phyloP scores from a whole-genome alignment of 163 green algal genomes.

The Scenedesmus sp. region DNA sequence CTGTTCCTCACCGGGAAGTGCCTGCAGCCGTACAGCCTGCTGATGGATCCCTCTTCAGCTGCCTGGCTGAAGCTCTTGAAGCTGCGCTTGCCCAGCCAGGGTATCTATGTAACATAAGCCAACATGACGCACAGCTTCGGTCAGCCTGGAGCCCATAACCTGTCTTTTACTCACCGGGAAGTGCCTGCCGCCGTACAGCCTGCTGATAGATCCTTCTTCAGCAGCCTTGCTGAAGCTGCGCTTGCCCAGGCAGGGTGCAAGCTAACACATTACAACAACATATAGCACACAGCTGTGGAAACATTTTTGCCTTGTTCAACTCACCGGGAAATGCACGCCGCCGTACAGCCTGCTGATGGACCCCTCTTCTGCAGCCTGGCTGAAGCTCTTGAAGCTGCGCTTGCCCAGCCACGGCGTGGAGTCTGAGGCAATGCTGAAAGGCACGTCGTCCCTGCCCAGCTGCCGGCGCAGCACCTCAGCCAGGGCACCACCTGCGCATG shows the following conservation, averaged over 20 bases:
- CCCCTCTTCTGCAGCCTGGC: not conserved
- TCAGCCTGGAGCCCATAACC: too few species aligned
- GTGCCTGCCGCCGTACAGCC: not conserved
- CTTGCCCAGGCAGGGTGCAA: not conserved
- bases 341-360: slow-evolving; percentile 17
- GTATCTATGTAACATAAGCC: not conserved
- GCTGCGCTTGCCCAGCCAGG: slow-evolving; percentile 12
- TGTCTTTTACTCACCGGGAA: not conserved
- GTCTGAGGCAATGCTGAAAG: slow-evolving; percentile 24
- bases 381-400: slow-evolving; percentile 1
- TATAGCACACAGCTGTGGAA: not conserved
- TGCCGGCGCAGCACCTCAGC: not conserved
- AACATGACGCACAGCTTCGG: not conserved
- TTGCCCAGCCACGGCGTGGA: slow-evolving; percentile 27
- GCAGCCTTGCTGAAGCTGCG: not conserved
- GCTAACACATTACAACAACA: not conserved
- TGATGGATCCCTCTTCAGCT: not conserved
- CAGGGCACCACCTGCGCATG: not conserved
- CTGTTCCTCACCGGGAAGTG: slow-evolving; percentile 7
- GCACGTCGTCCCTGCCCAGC: not conserved
- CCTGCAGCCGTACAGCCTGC: slow-evolving; percentile 17
- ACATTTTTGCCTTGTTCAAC: too few species aligned
- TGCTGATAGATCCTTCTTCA: not conserved
- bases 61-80: not conserved
- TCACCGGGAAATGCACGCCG: slow-evolving; percentile 29